Evolutionary conservation across 495 filamentous ascomycete genomes (phyloP).

Genomic region (Saxophila tyrrhenica): DNA sequence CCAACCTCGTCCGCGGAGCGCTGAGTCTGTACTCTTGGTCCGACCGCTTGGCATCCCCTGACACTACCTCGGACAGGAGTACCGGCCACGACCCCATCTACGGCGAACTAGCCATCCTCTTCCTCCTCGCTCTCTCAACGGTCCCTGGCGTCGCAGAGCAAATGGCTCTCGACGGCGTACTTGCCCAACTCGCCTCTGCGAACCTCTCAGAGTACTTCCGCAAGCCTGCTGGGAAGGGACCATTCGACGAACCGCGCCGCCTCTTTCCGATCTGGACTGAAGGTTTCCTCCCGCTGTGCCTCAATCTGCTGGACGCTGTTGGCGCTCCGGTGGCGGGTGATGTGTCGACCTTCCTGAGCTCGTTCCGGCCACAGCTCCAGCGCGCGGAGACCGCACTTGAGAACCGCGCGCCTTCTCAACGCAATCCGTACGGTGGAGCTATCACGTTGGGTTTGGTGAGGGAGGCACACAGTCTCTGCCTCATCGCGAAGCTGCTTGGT

Average conservation of each 20-base stretch:
- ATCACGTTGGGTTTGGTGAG: constrained; percentile 60
- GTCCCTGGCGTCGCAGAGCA: constrained; percentile 77
- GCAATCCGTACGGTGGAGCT: constrained; percentile 31
- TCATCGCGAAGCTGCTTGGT: constrained; percentile 56
- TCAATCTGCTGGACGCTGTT: constrained; percentile 78
- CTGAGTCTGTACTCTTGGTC: constrained; percentile 90
- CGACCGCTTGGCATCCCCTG: constrained; percentile 51
- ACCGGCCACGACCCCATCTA: constrained; percentile 76
- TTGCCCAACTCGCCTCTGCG: constrained; percentile 66
- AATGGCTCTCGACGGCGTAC: constrained; percentile 70
- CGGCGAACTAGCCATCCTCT: constrained; percentile 74
- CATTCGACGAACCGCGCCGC: constrained; percentile 50
- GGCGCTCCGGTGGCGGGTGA: constrained; percentile 66
- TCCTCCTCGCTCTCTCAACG: constrained; percentile 76
- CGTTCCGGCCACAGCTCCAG: constrained; percentile 62
- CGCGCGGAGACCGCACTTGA: constrained; percentile 51
- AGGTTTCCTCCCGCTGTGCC: constrained; percentile 75
- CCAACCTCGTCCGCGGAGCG: constrained; percentile 61
- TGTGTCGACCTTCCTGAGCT: constrained; percentile 72
- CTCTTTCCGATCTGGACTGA: constrained; percentile 79
- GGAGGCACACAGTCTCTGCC: constrained; percentile 65
- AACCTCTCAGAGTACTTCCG: constrained; percentile 60
- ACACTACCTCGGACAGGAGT: constrained; percentile 7
- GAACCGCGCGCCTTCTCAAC: constrained; percentile 13
- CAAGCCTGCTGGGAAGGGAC: constrained; percentile 54